Percentiles rank a stretch among this genome's conserved stretches.
Evolutionary conservation across 2,329 filamentous ascomycete species (phyloP).

Genomic region (Paraphaeosphaeria sporulosa): DNA sequence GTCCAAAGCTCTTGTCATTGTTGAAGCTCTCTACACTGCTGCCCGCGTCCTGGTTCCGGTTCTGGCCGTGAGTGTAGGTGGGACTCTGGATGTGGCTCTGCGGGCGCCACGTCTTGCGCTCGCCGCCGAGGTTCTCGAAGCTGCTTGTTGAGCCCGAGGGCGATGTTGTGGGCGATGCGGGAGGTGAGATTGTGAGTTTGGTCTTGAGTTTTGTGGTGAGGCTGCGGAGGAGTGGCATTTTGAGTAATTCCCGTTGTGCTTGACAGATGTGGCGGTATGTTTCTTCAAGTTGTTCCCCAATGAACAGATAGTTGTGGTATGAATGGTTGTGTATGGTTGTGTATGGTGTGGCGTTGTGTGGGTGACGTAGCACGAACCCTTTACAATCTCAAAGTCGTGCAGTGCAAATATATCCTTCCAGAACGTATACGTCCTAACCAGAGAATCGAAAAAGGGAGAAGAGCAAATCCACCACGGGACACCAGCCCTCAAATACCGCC

Average conservation of each 20-base stretch:
- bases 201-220: slow-evolving; percentile 42
- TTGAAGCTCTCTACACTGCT: slow-evolving; percentile 9
- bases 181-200: slow-evolving; percentile 30
- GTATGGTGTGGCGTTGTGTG: background rate
- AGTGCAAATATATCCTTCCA: too few relatives aligned
- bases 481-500: background rate
- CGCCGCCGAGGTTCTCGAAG: slow-evolving; percentile 37
- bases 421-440: too few relatives aligned
- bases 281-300: background rate
- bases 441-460: background rate
- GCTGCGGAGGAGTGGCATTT: slow-evolving; percentile 41
- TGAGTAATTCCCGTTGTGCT: background rate
- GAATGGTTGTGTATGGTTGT: background rate
- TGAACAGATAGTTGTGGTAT: too few relatives aligned
- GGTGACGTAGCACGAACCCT: too few relatives aligned
- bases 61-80: too few relatives aligned
- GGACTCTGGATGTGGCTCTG: slow-evolving; percentile 12
- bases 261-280: background rate
- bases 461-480: background rate
- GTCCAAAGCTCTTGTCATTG: slow-evolving; percentile 10
- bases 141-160: slow-evolving; percentile 23
- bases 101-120: slow-evolving; percentile 17
- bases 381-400: too few relatives aligned
- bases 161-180: slow-evolving; percentile 32
- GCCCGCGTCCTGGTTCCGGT: slow-evolving; percentile 3